Evolutionary conservation across 208 protist genomes (phyloP).

Genomic region (Leishmania tarentolae): DNA sequence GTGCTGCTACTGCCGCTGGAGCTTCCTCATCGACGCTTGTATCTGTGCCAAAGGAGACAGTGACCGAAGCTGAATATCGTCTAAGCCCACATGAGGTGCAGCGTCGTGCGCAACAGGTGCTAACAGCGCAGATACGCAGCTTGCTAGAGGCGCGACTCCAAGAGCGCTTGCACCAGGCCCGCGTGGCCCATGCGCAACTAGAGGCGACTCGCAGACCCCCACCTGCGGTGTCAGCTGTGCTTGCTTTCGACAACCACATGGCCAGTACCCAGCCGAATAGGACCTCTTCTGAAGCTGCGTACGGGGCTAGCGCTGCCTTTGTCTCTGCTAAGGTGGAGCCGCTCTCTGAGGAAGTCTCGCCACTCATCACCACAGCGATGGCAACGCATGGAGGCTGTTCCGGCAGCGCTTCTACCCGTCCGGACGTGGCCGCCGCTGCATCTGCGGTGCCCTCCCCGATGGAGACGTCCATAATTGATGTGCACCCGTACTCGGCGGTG

Average conservation of each 20-base stretch:
- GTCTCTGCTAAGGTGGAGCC: background rate
- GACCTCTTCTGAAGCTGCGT: background rate
- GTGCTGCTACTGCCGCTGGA: background rate
- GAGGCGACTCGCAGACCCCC: background rate
- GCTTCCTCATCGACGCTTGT: background rate
- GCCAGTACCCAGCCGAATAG: background rate
- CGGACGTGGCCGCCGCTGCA: background rate
- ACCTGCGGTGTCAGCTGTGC: background rate
- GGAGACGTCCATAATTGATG: slow-evolving; percentile 6
- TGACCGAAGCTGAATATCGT: slow-evolving; percentile 25
- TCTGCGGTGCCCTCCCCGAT: background rate
- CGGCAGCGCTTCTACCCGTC: background rate
- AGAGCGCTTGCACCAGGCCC: slow-evolving; percentile 20
- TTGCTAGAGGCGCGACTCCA: slow-evolving; percentile 26
- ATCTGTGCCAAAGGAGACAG: background rate
- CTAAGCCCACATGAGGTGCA: slow-evolving; percentile 25
- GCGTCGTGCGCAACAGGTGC: slow-evolving; percentile 19
- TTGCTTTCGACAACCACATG: background rate
- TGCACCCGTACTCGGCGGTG: slow-evolving; percentile 22
- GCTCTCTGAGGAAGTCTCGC: background rate
- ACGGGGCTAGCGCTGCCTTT: no score
- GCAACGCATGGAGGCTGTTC: background rate
- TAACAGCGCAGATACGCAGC: slow-evolving; percentile 24
- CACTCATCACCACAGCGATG: background rate
- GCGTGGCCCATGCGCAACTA: slow-evolving; percentile 2